Base-by-base conservation (phyloP, 176 grass and related monocot species). In the Typha latifolia region DNA sequence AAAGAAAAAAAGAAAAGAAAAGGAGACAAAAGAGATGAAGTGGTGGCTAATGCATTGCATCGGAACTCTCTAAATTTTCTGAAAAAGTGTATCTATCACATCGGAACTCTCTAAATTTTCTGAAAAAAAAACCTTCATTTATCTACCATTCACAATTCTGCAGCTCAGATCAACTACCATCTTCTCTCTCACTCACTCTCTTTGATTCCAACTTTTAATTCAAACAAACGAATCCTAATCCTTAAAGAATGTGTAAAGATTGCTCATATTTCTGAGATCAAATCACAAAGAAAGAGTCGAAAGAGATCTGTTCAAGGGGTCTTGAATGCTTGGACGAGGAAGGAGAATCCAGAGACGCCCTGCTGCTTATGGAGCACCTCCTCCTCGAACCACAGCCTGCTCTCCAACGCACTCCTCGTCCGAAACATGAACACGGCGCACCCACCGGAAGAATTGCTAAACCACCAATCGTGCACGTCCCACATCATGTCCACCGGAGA, bases 381-480 rank as follows among this genome's bases (percentile, higher is more conserved):
- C 81, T 97, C 93, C 61, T 92, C 94, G 3, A 97, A 83, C 94
- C 85, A 92, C 13, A 97, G 94, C 27, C 89, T 24, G 83, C 89
- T 92, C 82, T 97, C 94, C 4, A 97, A 67, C 32, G 89, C 72
- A 64, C 79, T 97, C 51, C 89, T 79, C 1, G 81, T 80, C 6
- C 94, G 82, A 52, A 97, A 85, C 81, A 97, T 81, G 63, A 97
- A 87, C 57, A 89, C 85, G 1, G 89, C 90, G 52, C 66, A 77
- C 37, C 37, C 37, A 2, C 92, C 90, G 0, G 82, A 75, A 21
- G 66, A 62, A 37, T 78, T 57, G 27, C 71, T 70, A 70, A 85
- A 91, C 80, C 79, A 86, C 93, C 88, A 96, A 16, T 70, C 83
- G 55, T 86, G 85, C 13, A 97, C 72, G 76, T 97, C 89, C 94